Conservation (phyloP, 768 basidiomycete genomes). For the Mycena venus region DNA sequence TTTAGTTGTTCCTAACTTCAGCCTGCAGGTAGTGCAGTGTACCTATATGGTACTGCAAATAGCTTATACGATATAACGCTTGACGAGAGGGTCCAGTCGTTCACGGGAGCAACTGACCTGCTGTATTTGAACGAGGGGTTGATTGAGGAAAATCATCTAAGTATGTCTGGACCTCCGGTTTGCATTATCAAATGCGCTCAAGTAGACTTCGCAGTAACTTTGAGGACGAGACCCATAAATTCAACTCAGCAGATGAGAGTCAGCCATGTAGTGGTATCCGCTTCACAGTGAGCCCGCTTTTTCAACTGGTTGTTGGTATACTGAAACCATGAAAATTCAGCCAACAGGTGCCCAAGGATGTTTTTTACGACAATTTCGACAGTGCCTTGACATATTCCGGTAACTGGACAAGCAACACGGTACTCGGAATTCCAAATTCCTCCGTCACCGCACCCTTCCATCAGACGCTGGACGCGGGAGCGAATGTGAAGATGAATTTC, state of each 20-base stretch:
- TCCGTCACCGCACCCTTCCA: constrained; percentile 23
- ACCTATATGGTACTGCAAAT: constrained; percentile 17
- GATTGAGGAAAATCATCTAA: constrained; percentile 4
- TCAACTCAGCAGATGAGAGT: neutral
- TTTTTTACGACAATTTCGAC: constrained; percentile 17
- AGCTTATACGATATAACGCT: constrained; percentile 3
- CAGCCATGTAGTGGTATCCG: neutral
- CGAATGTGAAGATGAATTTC: constrained; percentile 16
- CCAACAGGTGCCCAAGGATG: neutral
- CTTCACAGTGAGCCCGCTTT: neutral
- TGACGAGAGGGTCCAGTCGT: constrained; percentile 1
- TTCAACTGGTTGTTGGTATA: neutral
- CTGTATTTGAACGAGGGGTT: constrained; percentile 11
- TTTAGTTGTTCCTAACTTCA: too few relatives aligned
- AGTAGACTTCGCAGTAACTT: neutral
- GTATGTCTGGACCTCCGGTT: neutral
- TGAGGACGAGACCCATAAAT: neutral
- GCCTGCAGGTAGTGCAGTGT: constrained; percentile 7
- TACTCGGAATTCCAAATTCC: constrained; percentile 14
- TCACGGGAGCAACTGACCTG: neutral
- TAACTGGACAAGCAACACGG: constrained; percentile 5
- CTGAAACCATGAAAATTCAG: neutral
- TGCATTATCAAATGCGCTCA: neutral
- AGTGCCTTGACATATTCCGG: constrained; percentile 7
- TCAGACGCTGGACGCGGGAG: constrained; percentile 1